Evolutionary conservation across 768 basidiomycete species (phyloP), one percentile per base, ranked within the genome.

Genomic region (Tulasnella sp.): DNA sequence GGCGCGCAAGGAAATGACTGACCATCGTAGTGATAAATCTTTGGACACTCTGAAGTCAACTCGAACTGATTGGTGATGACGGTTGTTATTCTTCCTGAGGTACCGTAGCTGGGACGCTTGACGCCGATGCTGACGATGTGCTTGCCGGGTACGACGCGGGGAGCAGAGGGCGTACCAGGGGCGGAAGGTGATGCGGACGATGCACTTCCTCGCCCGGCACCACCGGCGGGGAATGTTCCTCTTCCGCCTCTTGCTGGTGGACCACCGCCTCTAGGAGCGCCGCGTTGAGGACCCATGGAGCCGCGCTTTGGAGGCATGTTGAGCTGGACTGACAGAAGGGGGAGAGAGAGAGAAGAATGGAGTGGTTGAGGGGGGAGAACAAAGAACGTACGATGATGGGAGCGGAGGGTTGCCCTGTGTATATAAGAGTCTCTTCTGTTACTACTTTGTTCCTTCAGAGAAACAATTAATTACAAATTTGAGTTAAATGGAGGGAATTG

Each of bases 21-120:
- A 93, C 94, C 92, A 84, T 96, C 94, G 83, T 95, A 95, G 83
- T 95, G 94, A 81, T 92, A 88, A 58, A 94, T 94, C 42, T 90
- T 89, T 8, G 85, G 86, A 40, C 91, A 89, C 0, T 93, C 91
- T 24, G 93, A 90, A 0, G 88, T 87, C 5, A 90, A 89, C 72
- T 84, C 85, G 82, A 94, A 95, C 74, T 92, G 92, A 84, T 95
- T 96, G 40, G 90, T 88, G 12, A 80, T 82, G 12, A 91, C 87
- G 22, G 81, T 83, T 37, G 89, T 86, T 2, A 84, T 81, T 40
- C 84, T 87, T 4, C 94, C 94, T 14, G 88, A 87, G 0, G 87
- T 88, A 34, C 93, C 94, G 83, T 89, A 93, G 42, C 78, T 54
- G 42, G 78, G 78, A 8, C 78, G 78, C 72, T 74, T 79, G 34